Conservation (phyloP, 2,329 filamentous ascomycete species). For the Decorospora gaudefroyi region DNA sequence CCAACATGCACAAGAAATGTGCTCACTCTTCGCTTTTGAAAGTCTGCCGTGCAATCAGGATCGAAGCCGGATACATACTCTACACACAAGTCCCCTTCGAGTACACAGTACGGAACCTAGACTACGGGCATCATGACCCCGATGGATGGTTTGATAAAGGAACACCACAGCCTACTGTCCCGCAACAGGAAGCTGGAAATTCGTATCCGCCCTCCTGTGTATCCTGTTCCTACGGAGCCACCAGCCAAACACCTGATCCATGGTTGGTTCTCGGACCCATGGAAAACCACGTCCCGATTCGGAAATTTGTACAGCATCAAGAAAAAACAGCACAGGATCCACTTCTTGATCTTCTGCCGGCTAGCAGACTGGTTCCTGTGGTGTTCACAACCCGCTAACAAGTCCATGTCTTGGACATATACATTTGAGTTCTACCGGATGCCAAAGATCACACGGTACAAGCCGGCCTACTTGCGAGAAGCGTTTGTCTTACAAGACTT, state of each 20-base stretch:
- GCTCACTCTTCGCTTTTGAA: slow-evolving; percentile 23
- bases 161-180: slow-evolving; percentile 23
- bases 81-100: slow-evolving; percentile 27
- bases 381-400: background rate
- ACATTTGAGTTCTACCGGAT: too few species aligned
- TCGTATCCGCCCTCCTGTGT: slow-evolving; percentile 9
- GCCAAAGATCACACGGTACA: too few species aligned
- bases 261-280: slow-evolving; percentile 18
- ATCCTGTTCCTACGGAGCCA: slow-evolving; percentile 18
- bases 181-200: slow-evolving; percentile 25
- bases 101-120: slow-evolving; percentile 20
- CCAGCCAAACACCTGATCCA: slow-evolving; percentile 22
- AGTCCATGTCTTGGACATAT: slow-evolving; percentile 12
- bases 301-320: slow-evolving; percentile 30
- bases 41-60: slow-evolving; percentile 32
- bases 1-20: too few species aligned
- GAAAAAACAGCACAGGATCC: slow-evolving; percentile 1
- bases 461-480: too few species aligned
- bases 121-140: slow-evolving; percentile 25
- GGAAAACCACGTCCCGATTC: slow-evolving; percentile 19
- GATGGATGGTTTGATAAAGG: slow-evolving; percentile 18
- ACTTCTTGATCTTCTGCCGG: slow-evolving; percentile 27
- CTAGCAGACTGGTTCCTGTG: slow-evolving; percentile 25
- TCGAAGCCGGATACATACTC: slow-evolving; percentile 37
- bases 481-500: slow-evolving; percentile 4